These are phyloP conservation scores for Bruguiera parviflora DNA, from an alignment of 345 rosid genomes.

Conservation along the genomic window DNA sequence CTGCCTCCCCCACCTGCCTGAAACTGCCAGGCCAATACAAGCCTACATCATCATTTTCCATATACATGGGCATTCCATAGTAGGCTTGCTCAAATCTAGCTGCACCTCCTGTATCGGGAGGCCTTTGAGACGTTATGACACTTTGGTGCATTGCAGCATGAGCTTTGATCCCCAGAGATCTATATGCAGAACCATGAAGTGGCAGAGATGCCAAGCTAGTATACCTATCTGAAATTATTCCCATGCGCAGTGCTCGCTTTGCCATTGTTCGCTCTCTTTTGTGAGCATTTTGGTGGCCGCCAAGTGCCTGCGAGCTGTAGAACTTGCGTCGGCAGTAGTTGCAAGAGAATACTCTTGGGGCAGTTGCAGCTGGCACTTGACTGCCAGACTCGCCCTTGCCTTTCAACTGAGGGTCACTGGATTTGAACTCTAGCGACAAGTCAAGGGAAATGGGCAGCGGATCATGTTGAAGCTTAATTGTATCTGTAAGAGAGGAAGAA, in stretches of 20 bases:
- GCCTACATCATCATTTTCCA: conserved; percentile 62
- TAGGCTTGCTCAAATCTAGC: conserved; percentile 64
- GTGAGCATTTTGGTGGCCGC: conserved; percentile 98
- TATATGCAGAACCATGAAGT: conserved; percentile 55
- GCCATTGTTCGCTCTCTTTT: conserved; percentile 94
- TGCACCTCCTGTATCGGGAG: conserved; percentile 33
- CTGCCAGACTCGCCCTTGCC: conserved; percentile 24
- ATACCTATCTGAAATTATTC: conserved; percentile 48
- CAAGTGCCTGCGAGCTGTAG: conserved; percentile 96
- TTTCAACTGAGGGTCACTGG: conserved; percentile 31
- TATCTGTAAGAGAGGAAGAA: conserved; percentile 31
- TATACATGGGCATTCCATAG: conserved; percentile 52
- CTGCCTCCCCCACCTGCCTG: conserved; percentile 49
- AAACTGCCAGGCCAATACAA: conserved; percentile 92
- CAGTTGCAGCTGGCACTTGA: conserved; percentile 22
- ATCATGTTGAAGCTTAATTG: conserved; percentile 23
- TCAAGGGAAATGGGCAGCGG: conserved; percentile 50
- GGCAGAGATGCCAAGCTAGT: conserved; percentile 71
- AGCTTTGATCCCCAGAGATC: conserved; percentile 78
- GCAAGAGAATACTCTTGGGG: conserved; percentile 76
- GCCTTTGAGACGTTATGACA: conserved; percentile 35
- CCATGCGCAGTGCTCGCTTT: conserved; percentile 88
- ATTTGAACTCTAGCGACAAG: conserved; percentile 51
- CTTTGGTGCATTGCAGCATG: conserved; percentile 63
- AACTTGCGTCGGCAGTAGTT: conserved; percentile 92